Evolutionary conservation across 129 eudicot species (phyloP), one percentile per base, ranked within the genome.

Genomic region (Pittosporum tobira): DNA sequence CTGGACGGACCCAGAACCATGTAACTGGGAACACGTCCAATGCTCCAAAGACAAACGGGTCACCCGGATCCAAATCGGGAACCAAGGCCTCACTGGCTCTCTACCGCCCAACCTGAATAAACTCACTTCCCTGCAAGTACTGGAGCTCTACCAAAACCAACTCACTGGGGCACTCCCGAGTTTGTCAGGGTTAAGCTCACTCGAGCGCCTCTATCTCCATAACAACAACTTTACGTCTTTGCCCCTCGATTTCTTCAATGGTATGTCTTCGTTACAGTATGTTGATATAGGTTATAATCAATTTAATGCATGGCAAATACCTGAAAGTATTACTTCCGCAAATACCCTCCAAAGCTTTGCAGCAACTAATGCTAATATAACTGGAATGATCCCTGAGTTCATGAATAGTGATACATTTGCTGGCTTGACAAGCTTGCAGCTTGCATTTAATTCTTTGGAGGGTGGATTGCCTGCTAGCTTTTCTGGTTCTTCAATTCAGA

Each of bases 31-130:
- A 11, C 63, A 63, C 6, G 68, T 87, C 19, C 73, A 48, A 30
- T 87, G 96, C 66, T 37, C 81, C 0, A 60, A 44, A 1, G 84
- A 77, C 59, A 68, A 49, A 0, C 78, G 88, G 77, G 88, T 89
- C 43, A 82, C 75, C 78, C 74, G 88, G 83, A 89, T 89, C 82
- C 97, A 85, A 79, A 72, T 73, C 45, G 82, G 89, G 3, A 24
- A 45, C 24, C 89, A 75, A 45, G 46, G 50, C 24, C 88, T 88
- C 18, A 48, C 55, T 23, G 96, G 96, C 12, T 15, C 73, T 6
- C 81, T 88, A 4, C 95, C 97, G 0, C 38, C 62, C 0, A 62
- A 64, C 34, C 70, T 89, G 22, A 71, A 73, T 55, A 66, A 70
- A 16, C 81, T 89, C 36, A 74, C 82, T 22, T 49, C 67, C 5